Base-by-base conservation (phyloP, 495 filamentous ascomycete species). In the Penicillium pulvis region DNA sequence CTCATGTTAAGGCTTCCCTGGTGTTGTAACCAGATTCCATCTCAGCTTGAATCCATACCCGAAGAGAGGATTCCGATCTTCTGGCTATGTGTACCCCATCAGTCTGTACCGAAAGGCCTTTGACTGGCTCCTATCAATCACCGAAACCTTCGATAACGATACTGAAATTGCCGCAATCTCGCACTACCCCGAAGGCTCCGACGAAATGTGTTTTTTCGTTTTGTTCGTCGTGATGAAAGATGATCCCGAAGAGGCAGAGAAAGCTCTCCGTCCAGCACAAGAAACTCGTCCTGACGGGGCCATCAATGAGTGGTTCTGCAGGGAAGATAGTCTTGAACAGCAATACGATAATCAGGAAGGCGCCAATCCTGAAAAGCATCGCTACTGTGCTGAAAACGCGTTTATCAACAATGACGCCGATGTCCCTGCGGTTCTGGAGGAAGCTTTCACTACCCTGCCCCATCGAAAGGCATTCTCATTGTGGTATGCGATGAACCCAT, bases 371-470 rank as follows among this genome's bases (percentile, higher is more conserved):
- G 55, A 64, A 30, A 56, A 50, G 0, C 74, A 80, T 58, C 76
- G 79, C 9, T 83, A 81, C 59, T 68, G 64, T 44, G 61, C 71
- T n/a, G 81, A 83, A 24, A 83, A 83, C 59, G 79, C 71, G 2
- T 83, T 81, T 56, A 65, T 83, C 5, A 19, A 64, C 0, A 75
- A 80, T 57, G 67, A 76, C 39, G 64, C 66, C 2, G 72, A 82
- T 55, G 71, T 83, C 0, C 58, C 74, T 0, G 60, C 44, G 1
- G 68, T 80, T 2, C 58, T 84, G 11, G 71, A 79, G 49, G 56
- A 72, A 17, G 73, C 77, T 0, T 82, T 81, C 44, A 75, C 73
- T 0, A 74, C 70, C 0, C 66, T 82, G 9, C 80, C 78, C 0
- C 62, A 68, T 7, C 50, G 51, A 16, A 74, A 81, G 57, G 63